Conservation (phyloP, 2,329 filamentous ascomycete genomes). For the Capronia americana region DNA sequence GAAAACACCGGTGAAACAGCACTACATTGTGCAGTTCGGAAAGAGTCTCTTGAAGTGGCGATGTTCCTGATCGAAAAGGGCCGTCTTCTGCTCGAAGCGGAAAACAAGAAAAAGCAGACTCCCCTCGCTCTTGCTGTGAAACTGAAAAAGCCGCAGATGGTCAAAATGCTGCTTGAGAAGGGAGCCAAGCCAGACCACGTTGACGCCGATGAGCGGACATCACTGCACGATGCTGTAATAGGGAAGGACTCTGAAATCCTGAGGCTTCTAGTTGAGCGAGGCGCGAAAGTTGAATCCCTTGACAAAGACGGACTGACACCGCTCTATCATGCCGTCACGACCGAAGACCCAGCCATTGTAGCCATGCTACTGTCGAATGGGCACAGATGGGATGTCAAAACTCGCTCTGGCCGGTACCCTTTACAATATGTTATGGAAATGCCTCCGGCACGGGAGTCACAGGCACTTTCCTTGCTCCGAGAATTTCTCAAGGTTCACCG, state of each 20-base stretch:
- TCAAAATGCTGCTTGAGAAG: slow-evolving; percentile 8
- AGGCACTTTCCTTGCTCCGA: background rate
- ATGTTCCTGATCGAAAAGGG: background rate
- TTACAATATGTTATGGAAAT: slow-evolving; percentile 6
- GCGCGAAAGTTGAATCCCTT: slow-evolving; percentile 11
- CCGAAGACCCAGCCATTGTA: slow-evolving; percentile 4
- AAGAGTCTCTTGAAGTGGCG: slow-evolving; percentile 4
- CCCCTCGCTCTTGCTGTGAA: slow-evolving; percentile 23
- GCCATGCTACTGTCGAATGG: background rate
- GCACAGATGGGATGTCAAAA: background rate
- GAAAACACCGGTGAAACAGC: slow-evolving; percentile 3
- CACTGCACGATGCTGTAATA: slow-evolving; percentile 18
- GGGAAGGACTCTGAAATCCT: slow-evolving; percentile 11
- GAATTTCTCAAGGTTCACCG: background rate
- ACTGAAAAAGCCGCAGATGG: slow-evolving; percentile 1
- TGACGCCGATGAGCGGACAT: slow-evolving; percentile 11
- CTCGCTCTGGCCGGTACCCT: background rate
- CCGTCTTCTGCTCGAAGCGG: background rate
- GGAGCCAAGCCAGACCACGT: slow-evolving; percentile 12
- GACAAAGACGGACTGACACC: slow-evolving; percentile 19
- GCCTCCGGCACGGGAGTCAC: background rate
- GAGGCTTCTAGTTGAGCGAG: slow-evolving; percentile 12
- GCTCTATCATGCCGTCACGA: slow-evolving; percentile 19
- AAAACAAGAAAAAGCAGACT: slow-evolving; percentile 7
- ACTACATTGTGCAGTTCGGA: slow-evolving; percentile 10